phyloP scores from a whole-genome alignment of 179 eudicot genomes.

The Dionaea muscipula region DNA sequence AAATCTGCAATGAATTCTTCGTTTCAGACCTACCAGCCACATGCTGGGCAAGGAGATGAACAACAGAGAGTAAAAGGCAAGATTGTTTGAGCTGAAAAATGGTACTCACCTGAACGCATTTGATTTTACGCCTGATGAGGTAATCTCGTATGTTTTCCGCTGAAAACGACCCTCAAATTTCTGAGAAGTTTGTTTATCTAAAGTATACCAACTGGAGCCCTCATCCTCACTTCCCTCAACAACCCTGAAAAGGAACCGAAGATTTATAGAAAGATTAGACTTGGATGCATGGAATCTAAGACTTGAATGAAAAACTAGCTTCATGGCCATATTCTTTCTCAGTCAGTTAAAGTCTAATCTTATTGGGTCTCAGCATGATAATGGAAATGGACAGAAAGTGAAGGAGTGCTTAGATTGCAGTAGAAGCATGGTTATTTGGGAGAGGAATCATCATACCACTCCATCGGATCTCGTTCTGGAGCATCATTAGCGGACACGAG shows the following conservation, averaged over 20 bases:
- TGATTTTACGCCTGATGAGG: constrained; percentile 25
- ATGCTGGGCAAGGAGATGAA: neutral
- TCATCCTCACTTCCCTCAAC: constrained; percentile 79
- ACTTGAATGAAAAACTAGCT: no score
- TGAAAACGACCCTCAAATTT: constrained; percentile 56
- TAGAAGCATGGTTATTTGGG: neutral
- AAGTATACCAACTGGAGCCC: constrained; percentile 56
- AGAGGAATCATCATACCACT: constrained; percentile 43
- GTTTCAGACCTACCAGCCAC: neutral
- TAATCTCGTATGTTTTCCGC: constrained; percentile 43
- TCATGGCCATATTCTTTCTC: no score
- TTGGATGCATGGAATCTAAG: neutral
- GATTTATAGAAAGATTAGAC: neutral
- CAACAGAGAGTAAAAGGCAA: neutral
- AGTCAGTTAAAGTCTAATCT: no score
- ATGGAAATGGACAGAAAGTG: no score
- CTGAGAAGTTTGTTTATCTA: constrained; percentile 62
- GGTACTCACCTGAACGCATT: constrained; percentile 59
- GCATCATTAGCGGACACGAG: constrained; percentile 95
- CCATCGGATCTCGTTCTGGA: constrained; percentile 91
- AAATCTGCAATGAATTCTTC: constrained; percentile 36
- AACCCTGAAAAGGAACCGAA: constrained; percentile 33
- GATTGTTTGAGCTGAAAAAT: neutral
- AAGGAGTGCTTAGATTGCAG: no score
- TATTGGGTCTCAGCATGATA: no score